Evolutionary conservation across 495 filamentous ascomycete species (phyloP).

Genomic region (Acidomyces sp.): DNA sequence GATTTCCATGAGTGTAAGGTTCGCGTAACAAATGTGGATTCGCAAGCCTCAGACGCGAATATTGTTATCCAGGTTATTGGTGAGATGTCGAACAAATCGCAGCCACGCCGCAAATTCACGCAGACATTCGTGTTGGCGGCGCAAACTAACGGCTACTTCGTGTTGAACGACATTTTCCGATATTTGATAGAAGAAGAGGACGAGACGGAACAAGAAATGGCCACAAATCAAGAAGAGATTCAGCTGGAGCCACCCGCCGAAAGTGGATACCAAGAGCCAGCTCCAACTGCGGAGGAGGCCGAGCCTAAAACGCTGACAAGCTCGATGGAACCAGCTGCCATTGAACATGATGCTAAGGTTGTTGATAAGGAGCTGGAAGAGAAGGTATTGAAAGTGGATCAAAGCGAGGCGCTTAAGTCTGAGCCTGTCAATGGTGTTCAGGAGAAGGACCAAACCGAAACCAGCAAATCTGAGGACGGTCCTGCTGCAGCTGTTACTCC

Average conservation of each 20-base stretch:
- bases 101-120: constrained; percentile 82
- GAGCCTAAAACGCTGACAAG: constrained; percentile 25
- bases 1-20: constrained; percentile 98
- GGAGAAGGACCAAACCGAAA: constrained; percentile 8
- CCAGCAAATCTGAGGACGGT: constrained; percentile 25
- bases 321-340: constrained; percentile 22
- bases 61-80: constrained; percentile 97
- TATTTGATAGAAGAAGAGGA: constrained; percentile 76
- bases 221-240: constrained; percentile 29
- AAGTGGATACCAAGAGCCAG: constrained; percentile 27
- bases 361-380: constrained; percentile 48
- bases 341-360: constrained; percentile 34
- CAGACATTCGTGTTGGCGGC: constrained; percentile 97
- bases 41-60: constrained; percentile 78
- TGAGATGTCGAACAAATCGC: constrained; percentile 86
- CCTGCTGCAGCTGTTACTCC: constrained; percentile 7
- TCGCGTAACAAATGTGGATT: constrained; percentile 93
- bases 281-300: constrained; percentile 20
- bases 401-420: constrained; percentile 27
- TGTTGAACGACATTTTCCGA: constrained; percentile 93
- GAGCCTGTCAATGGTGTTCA: constrained; percentile 18
- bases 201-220: constrained; percentile 38
- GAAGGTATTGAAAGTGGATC: constrained; percentile 27
- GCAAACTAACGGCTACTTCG: constrained; percentile 94
- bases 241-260: constrained; percentile 30